Evolutionary conservation across 805 yeast genomes (phyloP), one percentile per base, ranked within the genome.

Genomic region (Yamadazyma tumulicola): DNA sequence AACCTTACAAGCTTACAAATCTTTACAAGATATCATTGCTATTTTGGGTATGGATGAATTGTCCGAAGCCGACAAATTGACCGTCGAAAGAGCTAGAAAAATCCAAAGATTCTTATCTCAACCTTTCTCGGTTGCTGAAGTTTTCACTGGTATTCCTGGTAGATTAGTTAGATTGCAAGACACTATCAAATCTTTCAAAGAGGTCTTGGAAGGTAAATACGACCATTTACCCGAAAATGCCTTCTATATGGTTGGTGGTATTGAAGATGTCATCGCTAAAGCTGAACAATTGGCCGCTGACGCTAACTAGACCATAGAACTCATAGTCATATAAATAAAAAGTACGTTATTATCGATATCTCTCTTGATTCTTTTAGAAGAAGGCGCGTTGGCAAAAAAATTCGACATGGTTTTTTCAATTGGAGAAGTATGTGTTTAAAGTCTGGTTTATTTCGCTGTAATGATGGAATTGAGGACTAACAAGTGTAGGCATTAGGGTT

Each of bases 11-110:
- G 96, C 97, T 58, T 93, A 93, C 85, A 93, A 93, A 81, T 93
- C 98, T 57, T 80, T 93, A 69, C 98, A 93, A 79, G 98, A 93
- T 83, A 93, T 93, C 74, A 93, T 93, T 82, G 98, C 98, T 72
- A 93, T 93, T 81, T 85, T 93, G 72, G 98, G 98, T 89, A 93
- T 93, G 98, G 98, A 93, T 74, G 98, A 93, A 80, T 83, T 93
- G 77, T 88, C 97, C 53, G 98, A 93, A 79, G 74, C 81, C 59
- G 98, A 93, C 76, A 93, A 93, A 78, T 83, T 93, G 68, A 91
- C 97, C 52, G 98, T 93, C 71, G 98, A 93, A 81, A 91, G 98
- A 81, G 98, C 98, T 59, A 87, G 98, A 81, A 93, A 93, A 85
- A 88, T 93, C 64, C 97, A 93, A 79, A 86, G 97, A 79, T 93